Conservation (phyloP, 257 asterid genomes). For the Nicotiana noctiflora region DNA sequence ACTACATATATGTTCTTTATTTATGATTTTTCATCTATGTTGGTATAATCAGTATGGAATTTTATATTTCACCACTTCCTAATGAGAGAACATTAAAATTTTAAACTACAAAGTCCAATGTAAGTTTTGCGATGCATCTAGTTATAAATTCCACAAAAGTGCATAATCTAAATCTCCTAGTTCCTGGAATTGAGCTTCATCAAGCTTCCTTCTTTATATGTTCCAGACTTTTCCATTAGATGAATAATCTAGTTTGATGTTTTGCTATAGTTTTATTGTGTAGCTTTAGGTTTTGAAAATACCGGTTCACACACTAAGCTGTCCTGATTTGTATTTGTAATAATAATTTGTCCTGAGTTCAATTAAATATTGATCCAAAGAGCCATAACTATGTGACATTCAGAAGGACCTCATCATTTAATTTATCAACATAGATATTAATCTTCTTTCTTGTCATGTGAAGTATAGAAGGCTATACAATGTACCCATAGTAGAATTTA, state of each 20-base stretch:
- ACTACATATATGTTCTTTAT: too few relatives aligned
- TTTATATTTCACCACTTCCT: too few relatives aligned
- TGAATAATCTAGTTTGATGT: not conserved
- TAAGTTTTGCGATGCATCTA: too few relatives aligned
- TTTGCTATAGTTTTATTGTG: too few relatives aligned
- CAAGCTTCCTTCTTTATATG: not conserved
- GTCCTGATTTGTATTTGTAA: not conserved
- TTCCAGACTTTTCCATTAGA: not conserved
- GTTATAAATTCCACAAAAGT: too few relatives aligned
- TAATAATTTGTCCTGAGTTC: not conserved
- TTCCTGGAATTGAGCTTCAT: not conserved
- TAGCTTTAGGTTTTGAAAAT: too few relatives aligned
- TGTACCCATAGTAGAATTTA: too few relatives aligned
- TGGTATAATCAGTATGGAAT: not conserved
- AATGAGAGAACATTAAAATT: too few relatives aligned
- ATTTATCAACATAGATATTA: not conserved
- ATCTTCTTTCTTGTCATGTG: too few relatives aligned
- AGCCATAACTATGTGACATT: not conserved
- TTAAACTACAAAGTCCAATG: too few relatives aligned
- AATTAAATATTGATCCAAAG: not conserved
- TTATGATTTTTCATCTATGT: not conserved
- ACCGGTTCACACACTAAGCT: not conserved
- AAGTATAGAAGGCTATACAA: too few relatives aligned
- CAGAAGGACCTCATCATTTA: not conserved
- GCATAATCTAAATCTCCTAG: too few relatives aligned